Percentiles rank a stretch among this genome's conserved stretches.
phyloP scores from a whole-genome alignment of 352 stramenopile genomes.

The Phytophthora rubi region DNA sequence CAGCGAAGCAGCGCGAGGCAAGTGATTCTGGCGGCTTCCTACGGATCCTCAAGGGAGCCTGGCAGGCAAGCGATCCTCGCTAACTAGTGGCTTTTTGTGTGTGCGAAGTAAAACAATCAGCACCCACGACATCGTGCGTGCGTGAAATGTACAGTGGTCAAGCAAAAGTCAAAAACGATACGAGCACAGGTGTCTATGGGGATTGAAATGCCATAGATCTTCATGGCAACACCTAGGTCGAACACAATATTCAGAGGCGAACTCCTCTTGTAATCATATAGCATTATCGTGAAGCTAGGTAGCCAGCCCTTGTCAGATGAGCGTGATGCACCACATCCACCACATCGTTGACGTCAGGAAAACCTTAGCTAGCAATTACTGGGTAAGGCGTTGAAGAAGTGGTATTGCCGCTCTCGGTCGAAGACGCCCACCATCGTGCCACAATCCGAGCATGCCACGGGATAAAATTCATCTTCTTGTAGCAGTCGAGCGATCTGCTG shows the following conservation, averaged over 20 bases:
- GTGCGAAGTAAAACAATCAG: slow-evolving; percentile 36
- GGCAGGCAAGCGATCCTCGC: slow-evolving; percentile 17
- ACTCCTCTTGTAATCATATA: slow-evolving; percentile 23
- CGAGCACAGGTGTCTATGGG: slow-evolving; percentile 18
- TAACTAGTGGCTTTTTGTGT: slow-evolving; percentile 42
- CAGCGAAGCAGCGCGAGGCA: slow-evolving; percentile 23
- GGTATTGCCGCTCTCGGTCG: slow-evolving; percentile 62
- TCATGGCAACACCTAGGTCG: slow-evolving; percentile 16
- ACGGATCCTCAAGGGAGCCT: slow-evolving; percentile 1
- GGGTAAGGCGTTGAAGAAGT: slow-evolving; percentile 84
- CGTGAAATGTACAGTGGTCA: slow-evolving; percentile 39
- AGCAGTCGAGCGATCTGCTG: slow-evolving; percentile 40
- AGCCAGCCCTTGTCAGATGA: slow-evolving; percentile 5
- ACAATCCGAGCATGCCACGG: slow-evolving; percentile 78
- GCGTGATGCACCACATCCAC: slow-evolving; percentile 7
- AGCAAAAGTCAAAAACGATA: slow-evolving; percentile 29
- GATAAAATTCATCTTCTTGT: slow-evolving; percentile 66
- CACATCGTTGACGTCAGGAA: neutral
- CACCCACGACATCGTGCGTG: slow-evolving; percentile 35
- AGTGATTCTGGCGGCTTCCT: slow-evolving; percentile 8
- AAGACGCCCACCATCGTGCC: slow-evolving; percentile 76
- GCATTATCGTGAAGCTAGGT: slow-evolving; percentile 13
- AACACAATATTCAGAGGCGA: slow-evolving; percentile 25
- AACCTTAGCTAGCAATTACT: slow-evolving; percentile 49
- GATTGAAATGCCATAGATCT: slow-evolving; percentile 9